Percentiles rank a stretch among this genome's conserved stretches.
Evolutionary conservation across 805 yeast species (phyloP).

Genomic region (Lachancea kluyveri): DNA sequence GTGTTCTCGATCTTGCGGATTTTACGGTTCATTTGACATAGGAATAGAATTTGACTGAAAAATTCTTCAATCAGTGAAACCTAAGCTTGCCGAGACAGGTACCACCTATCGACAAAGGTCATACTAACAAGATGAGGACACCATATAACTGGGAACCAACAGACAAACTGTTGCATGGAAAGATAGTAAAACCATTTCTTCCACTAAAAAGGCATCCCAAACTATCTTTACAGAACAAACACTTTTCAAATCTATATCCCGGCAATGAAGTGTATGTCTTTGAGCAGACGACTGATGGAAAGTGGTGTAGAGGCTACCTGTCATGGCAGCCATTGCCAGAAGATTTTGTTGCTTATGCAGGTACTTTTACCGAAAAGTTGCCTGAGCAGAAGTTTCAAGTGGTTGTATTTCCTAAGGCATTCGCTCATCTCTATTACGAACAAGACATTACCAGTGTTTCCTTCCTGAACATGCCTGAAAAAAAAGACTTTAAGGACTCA

Average conservation of each 20-base stretch:
- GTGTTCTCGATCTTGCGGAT: too few relatives aligned
- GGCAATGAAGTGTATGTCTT: conserved; percentile 77
- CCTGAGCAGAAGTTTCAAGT: conserved; percentile 50
- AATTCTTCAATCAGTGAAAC: too few relatives aligned
- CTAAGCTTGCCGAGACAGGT: too few relatives aligned
- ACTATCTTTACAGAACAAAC: conserved; percentile 27
- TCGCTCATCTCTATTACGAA: conserved; percentile 40
- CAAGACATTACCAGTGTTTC: conserved; percentile 34
- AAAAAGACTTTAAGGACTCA: conserved; percentile 21
- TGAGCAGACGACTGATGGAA: conserved; percentile 46
- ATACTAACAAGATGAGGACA: conserved; percentile 3
- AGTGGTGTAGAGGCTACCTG: conserved; percentile 79
- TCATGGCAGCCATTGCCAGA: conserved; percentile 63
- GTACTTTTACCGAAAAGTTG: conserved; percentile 51
- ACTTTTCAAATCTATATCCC: conserved; percentile 51
- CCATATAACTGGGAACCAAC: conserved; percentile 43
- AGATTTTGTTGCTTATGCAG: conserved; percentile 52
- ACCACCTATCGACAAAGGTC: too few relatives aligned
- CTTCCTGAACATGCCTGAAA: conserved; percentile 28
- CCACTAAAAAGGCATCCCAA: conserved; percentile 38
- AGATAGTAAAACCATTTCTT: conserved; percentile 38
- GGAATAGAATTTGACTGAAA: too few relatives aligned
- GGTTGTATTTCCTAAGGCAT: conserved; percentile 57
- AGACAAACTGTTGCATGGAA: conserved; percentile 39
- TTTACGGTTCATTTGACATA: too few relatives aligned